Percentiles rank a stretch among this genome's conserved stretches.
These are phyloP conservation scores for Prototheca wickerhamii DNA, from an alignment of 163 green algal genomes.

Conservation along the genomic window DNA sequence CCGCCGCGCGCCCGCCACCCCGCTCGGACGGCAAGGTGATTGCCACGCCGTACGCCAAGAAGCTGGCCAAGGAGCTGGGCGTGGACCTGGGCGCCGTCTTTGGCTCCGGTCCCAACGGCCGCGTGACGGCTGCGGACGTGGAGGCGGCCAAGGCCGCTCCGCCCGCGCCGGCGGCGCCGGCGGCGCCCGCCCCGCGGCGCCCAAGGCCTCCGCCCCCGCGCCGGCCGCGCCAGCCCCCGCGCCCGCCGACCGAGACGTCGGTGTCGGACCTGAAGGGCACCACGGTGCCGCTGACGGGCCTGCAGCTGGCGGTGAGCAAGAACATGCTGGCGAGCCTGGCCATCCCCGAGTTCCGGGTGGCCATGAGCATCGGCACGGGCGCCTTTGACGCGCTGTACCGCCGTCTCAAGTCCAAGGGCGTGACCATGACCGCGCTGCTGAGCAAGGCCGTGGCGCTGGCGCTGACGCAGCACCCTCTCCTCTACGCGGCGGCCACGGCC, in stretches of 20 bases:
- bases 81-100: constrained; percentile 74
- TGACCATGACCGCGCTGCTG: constrained; percentile 96
- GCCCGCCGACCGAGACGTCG: constrained; percentile 32
- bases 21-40: constrained; percentile 72
- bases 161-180: not conserved
- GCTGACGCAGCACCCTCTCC: constrained; percentile 82
- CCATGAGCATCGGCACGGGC: constrained; percentile 89
- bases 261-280: constrained; percentile 76
- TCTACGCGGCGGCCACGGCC: constrained; percentile 76
- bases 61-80: constrained; percentile 90
- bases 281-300: constrained; percentile 77
- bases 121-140: constrained; percentile 84
- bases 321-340: constrained; percentile 92
- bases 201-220: constrained; percentile 10
- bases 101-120: constrained; percentile 76
- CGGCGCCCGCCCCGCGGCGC: not conserved
- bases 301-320: constrained; percentile 82
- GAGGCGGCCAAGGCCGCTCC: constrained; percentile 36
- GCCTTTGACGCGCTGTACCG: constrained; percentile 92
- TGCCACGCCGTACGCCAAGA: constrained; percentile 96
- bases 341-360: constrained; percentile 88
- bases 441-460: constrained; percentile 85
- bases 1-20: constrained; percentile 31
- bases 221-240: constrained; percentile 10
- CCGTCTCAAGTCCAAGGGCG: constrained; percentile 89